Evolutionary conservation across 768 basidiomycete species (phyloP).

Genomic region (Lactarius hatsudake): DNA sequence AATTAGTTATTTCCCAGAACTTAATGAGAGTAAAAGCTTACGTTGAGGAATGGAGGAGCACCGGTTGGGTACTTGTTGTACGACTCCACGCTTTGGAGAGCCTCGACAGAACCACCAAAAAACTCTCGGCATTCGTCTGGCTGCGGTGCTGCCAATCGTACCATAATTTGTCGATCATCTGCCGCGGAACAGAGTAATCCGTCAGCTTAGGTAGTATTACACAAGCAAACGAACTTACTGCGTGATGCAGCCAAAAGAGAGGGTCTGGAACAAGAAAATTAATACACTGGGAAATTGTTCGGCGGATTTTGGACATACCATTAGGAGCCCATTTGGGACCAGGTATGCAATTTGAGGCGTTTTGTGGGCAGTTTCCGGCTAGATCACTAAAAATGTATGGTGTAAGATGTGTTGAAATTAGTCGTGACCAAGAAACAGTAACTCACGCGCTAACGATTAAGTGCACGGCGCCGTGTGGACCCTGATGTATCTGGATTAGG

Average conservation of each 20-base stretch:
- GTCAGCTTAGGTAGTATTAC: no score
- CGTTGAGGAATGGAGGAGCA: constrained; percentile 30
- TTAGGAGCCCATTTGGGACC: constrained; percentile 36
- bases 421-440: background rate
- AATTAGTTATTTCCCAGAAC: background rate
- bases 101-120: constrained; percentile 36
- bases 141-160: constrained; percentile 36
- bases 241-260: constrained; percentile 39
- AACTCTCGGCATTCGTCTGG: constrained; percentile 31
- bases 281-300: background rate
- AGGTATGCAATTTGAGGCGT: constrained; percentile 31
- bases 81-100: constrained; percentile 27
- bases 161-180: constrained; percentile 42
- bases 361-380: constrained; percentile 32
- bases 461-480: constrained; percentile 36
- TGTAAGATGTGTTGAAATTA: background rate
- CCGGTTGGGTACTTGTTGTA: constrained; percentile 33
- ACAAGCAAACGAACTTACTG: constrained; percentile 27
- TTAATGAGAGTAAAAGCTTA: constrained; percentile 16
- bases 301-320: constrained; percentile 25
- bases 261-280: constrained; percentile 31
- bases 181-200: background rate
- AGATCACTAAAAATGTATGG: constrained; percentile 30
- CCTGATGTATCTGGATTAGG: constrained; percentile 19
- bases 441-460: constrained; percentile 35